Conservation (phyloP, 345 rosid genomes). For the Populus pruinosa region DNA sequence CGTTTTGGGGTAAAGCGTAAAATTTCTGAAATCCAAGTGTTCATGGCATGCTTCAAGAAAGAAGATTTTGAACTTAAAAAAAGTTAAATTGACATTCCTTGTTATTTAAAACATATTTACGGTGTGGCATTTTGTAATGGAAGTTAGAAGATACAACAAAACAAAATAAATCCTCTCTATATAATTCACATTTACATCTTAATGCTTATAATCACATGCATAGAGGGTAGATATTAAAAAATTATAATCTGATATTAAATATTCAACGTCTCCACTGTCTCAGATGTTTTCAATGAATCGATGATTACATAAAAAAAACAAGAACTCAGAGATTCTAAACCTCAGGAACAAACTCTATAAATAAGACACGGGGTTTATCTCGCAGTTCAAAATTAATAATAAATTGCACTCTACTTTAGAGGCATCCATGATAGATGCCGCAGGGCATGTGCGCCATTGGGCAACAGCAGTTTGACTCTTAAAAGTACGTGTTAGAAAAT, state of each 20-base stretch:
- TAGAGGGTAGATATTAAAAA: neutral
- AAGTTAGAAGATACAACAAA: neutral
- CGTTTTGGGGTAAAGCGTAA: neutral
- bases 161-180: too few species aligned
- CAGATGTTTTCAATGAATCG: neutral
- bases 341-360: neutral
- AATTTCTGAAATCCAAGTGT: neutral
- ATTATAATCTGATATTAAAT: neutral
- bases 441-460: too few species aligned
- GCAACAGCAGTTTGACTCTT: rapidly evolving
- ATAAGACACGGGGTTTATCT: neutral
- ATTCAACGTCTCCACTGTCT: neutral
- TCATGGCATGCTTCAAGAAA: neutral
- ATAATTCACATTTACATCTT: too few species aligned
- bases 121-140: neutral
- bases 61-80: neutral
- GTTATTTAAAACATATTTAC: too few species aligned
- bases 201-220: too few species aligned
- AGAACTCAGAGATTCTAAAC: neutral
- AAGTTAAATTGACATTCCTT: neutral
- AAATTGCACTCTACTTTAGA: neutral
- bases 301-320: neutral
- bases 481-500: too few species aligned
- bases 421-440: neutral
- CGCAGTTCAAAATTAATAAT: neutral